phyloP scores from a whole-genome alignment of 257 asterid species.

The Plantago major region DNA sequence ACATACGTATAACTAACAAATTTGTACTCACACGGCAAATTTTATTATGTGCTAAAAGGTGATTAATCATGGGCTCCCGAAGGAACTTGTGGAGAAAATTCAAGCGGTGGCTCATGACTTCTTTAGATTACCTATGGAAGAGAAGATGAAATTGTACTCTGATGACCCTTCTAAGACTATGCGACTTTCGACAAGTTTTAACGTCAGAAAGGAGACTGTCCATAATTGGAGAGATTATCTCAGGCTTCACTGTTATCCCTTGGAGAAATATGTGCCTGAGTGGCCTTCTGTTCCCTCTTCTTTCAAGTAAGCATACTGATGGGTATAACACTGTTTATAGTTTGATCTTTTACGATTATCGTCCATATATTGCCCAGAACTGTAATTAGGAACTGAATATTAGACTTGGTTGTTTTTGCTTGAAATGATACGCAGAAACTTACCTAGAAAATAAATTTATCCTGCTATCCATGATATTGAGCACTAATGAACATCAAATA shows the following conservation, averaged over 20 bases:
- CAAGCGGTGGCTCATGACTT: constrained; percentile 20
- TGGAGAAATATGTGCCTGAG: constrained; percentile 29
- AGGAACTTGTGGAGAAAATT: constrained; percentile 19
- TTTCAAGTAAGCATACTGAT: constrained; percentile 20
- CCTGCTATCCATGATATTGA: no score
- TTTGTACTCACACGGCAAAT: neutral
- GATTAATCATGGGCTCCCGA: constrained; percentile 26
- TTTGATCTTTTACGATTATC: no score
- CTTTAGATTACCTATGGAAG: constrained; percentile 25
- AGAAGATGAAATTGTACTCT: constrained; percentile 33
- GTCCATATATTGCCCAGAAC: no score
- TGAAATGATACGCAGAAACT: no score
- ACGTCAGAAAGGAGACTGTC: constrained; percentile 22
- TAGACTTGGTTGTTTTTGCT: no score
- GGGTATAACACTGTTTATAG: neutral
- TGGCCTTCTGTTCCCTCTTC: constrained; percentile 27
- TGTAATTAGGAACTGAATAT: no score
- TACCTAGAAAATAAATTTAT: no score
- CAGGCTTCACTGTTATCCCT: constrained; percentile 30
- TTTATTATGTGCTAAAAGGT: constrained; percentile 13
- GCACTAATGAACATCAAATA: no score
- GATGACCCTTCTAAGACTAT: constrained; percentile 28
- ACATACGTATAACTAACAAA: no score
- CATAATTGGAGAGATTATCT: constrained; percentile 34
- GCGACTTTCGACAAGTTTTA: constrained; percentile 29